phyloP scores from a whole-genome alignment of 1,139 yeast genomes.

The Candida sp. region DNA sequence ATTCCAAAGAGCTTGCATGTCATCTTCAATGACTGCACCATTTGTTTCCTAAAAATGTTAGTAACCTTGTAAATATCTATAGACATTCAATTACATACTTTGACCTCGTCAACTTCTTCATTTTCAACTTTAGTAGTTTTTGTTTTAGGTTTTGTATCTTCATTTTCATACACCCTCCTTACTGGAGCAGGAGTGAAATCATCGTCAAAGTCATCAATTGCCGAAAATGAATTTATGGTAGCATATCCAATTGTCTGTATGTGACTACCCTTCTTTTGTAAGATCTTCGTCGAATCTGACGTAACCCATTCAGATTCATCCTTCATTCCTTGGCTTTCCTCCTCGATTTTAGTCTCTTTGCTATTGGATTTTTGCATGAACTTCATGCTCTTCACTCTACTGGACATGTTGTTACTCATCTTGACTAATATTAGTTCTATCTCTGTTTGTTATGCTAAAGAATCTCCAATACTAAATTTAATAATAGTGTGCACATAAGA shows the following conservation, averaged over 20 bases:
- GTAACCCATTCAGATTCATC: constrained; percentile 66
- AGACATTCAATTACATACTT: too few relatives aligned
- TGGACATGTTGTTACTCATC: constrained; percentile 49
- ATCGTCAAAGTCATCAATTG: constrained; percentile 1
- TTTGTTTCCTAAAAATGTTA: too few relatives aligned
- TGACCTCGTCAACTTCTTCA: too few relatives aligned
- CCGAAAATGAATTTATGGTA: constrained; percentile 26
- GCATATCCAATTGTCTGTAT: constrained; percentile 49
- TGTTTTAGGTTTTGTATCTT: neutral
- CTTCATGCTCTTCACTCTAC: constrained; percentile 72
- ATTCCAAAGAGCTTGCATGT: constrained; percentile 28
- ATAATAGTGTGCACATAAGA: constrained; percentile 1
- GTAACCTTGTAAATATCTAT: too few relatives aligned
- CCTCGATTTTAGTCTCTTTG: constrained; percentile 17
- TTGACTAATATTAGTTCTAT: too few relatives aligned
- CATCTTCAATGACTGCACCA: constrained; percentile 3
- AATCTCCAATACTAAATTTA: too few relatives aligned
- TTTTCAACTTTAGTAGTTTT: too few relatives aligned
- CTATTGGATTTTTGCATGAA: constrained; percentile 41
- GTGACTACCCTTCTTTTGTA: constrained; percentile 16
- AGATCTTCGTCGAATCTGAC: constrained; percentile 26
- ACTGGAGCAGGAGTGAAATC: neutral
- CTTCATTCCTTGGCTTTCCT: constrained; percentile 31
- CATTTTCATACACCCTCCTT: neutral
- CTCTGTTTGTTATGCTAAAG: too few relatives aligned